Base-by-base conservation (phyloP, 139 green algal species). In the Tetraselmis chui region DNA sequence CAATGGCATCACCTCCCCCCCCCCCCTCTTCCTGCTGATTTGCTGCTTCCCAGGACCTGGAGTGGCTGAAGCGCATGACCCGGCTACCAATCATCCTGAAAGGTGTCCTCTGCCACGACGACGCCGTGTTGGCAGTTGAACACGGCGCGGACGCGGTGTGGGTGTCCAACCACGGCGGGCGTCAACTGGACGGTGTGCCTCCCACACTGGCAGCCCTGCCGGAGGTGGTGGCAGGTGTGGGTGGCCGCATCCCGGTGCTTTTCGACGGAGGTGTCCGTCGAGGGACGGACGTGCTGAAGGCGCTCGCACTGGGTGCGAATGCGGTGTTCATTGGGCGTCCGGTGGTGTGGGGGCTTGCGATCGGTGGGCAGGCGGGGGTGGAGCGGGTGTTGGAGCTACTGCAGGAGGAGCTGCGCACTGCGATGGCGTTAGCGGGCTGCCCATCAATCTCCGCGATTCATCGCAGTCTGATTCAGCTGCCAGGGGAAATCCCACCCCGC, bases 101-200 rank as follows among this genome's bases (percentile, higher is more conserved):
- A 76, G 85, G 85, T 28, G 75, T 88, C 2, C 2, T 86, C 2
- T 26, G 31, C 23, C 5, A 82, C 2, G 78, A 84, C 25, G 85
- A 88, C 59, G 85, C 85, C 26, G 1, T 45, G 28, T 25, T 59
- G 29, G 85, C 85, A 67, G 26, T 88, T 0, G 45, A 81, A 0
- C 25, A 32, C 25, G 84, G 84, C 1, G 80, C 75, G 27, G 79
- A 82, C 59, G 79, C 77, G n/a, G 59, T 88, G 0, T 79, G 59
- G 76, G 88, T 91, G 28, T 87, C 79, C 59, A 91, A 91, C 83
- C 88, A 91, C 77, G 88, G 88, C 28, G 88, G 85, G 22, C 80
- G 88, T 22, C 87, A 91, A 84, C 87, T 91, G 80, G 87, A 91
- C 79, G 83, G 82, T 29, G 76, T 84, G 27, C 75, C 79, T 18